Base-by-base conservation (phyloP, 2,329 filamentous ascomycete genomes). In the Cladophialophora psammophila region DNA sequence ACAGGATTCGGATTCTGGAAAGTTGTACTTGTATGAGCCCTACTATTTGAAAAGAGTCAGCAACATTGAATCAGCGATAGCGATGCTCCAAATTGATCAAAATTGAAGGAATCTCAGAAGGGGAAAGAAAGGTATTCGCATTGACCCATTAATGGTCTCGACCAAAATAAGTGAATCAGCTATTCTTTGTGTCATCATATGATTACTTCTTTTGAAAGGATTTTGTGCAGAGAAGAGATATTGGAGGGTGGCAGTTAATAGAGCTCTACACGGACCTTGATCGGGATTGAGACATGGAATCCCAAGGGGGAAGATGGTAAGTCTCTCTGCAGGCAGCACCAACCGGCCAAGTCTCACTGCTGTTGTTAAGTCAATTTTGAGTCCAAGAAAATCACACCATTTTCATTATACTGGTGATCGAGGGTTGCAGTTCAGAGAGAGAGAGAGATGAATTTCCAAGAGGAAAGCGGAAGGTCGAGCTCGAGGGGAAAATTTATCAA, bases 111-210 rank as follows among this genome's bases (percentile, higher is more conserved):
- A 64, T 60, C 20, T 65, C 63, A 65, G 63, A 65, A 54, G 63
- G 62, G 62, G 55, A 64, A 64, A 64, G 62, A 64, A 64, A 38
- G 32, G 13, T 64, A 13, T 18, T 64, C 62, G 62, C 62, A 64
- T 59, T 35, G 62, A 60, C 55, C 34, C 26, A 40, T 42, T 20
- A 31, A 35, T 42, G 42, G 62, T 64, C 62, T 64, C 62, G 62
- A 64, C 36, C 32, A 45, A 42, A 64, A 61, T 38, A 48, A 34
- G 31, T 64, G 62, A 64, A 64, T 64, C 54, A 64, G 62, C 62
- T 42, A 59, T 38, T 38, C 13, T 12, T 60, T 48, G 40, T 59
- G 60, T 64, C 62, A 64, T 64, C 62, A 64, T 60, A 45, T 12
- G 18, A 36, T 35, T 48, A 15, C 10, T 35, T 55, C 31, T 55